Conservation (phyloP, 2,329 filamentous ascomycete species). For the Fusarium ramigenum region DNA sequence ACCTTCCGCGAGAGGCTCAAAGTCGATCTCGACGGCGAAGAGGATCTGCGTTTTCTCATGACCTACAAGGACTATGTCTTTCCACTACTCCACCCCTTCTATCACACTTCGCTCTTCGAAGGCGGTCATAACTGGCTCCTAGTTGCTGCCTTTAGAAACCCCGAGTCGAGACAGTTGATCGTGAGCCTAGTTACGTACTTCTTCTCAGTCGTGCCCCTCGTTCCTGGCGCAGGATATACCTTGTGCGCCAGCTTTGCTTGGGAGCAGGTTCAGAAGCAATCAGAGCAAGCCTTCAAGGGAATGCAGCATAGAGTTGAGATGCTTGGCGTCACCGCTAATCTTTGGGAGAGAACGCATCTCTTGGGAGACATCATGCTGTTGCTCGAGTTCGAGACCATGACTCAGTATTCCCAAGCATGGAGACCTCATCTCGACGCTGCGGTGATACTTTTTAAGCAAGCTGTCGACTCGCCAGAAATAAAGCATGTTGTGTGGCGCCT, state of each 20-base stretch:
- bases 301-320: not conserved
- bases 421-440: not conserved
- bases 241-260: not conserved
- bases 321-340: not conserved
- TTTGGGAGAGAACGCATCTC: not conserved
- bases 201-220: not conserved
- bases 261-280: not conserved
- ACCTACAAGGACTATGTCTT: slow-evolving; percentile 51
- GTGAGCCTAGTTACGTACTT: slow-evolving; percentile 47
- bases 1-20: not conserved
- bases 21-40: not conserved
- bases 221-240: not conserved
- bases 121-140: slow-evolving; percentile 64
- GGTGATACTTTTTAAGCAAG: not conserved
- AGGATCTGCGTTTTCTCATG: slow-evolving; percentile 8
- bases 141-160: slow-evolving; percentile 58
- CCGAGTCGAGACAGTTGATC: slow-evolving; percentile 59
- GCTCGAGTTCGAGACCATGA: slow-evolving; percentile 7
- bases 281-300: not conserved
- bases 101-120: slow-evolving; percentile 57
- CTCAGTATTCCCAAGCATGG: not conserved
- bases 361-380: slow-evolving; percentile 2
- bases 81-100: slow-evolving; percentile 66
- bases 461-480: not conserved
- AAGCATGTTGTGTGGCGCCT: not conserved